Evolutionary conservation across 2,329 filamentous ascomycete genomes (phyloP), one percentile per base, ranked within the genome.

Genomic region (Hortaea werneckii): DNA sequence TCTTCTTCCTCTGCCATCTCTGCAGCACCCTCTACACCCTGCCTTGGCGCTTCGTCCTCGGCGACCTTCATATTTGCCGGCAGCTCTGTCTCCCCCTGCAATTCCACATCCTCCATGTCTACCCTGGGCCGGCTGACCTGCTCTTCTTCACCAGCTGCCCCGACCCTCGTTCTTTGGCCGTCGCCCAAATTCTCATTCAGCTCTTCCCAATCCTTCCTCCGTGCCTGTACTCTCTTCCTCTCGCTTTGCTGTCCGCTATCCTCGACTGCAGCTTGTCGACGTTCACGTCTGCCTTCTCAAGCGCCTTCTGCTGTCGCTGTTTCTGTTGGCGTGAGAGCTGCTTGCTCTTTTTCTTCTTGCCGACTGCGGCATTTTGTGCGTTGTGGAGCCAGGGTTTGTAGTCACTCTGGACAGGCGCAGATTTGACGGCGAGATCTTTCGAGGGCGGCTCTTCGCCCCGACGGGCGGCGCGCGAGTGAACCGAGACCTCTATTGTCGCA

Each of bases 381-480:
- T 79, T 78, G 37, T 87, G 77, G 12, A 86, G 74, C n/a, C 84
- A 80, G 28, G 80, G 78, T 4, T 80, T 76, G 49, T 69, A 62
- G 51, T 74, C 67, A 47, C 67, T 62, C 6, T 71, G 67, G 39
- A 74, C 67, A 13, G 65, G 51, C 1, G 79, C 77, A 8, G 74
- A 70, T 49, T 73, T 54, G 35, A 45, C 49, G 20, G 44, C 47
- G 30, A 54, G 43, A 45, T 55, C 51, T 40, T 41, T 50, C 5
- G 54, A 80, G 57, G 79, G 73, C 27, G 83, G 82, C 4, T 82
- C 84, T 11, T 79, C 78, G 40, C 80, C 84, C 53, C 85, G 80
- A 59, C 84, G 78, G 37, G 83, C 83, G 48, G 83, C 83, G 53
- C 85, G 82, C 44, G 85, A 89, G 69, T 82, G 83, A 47, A 79